phyloP scores from a whole-genome alignment of 2,329 filamentous ascomycete genomes.

The Fusarium nisikadoi region DNA sequence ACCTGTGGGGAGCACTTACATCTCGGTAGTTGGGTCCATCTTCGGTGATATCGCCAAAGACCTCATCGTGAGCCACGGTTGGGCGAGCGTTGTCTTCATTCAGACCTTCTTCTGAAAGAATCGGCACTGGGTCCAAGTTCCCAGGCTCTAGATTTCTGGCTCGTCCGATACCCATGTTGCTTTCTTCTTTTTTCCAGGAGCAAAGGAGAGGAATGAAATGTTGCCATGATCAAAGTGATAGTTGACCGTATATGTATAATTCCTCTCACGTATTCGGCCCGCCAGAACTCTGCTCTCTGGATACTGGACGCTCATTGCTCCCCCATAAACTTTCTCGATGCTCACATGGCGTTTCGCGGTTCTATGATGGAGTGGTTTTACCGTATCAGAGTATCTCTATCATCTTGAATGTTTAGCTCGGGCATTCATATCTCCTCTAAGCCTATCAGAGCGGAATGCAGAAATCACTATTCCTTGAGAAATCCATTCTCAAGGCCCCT shows the following conservation, averaged over 20 bases:
- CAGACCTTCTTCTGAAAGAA: background rate
- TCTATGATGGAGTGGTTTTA: background rate
- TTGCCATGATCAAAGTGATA: background rate
- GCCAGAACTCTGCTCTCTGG: background rate
- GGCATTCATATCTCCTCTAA: background rate
- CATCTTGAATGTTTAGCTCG: background rate
- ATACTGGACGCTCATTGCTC: background rate
- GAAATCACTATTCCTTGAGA: background rate
- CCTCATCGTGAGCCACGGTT: constrained; percentile 40
- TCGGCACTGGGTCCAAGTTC: background rate
- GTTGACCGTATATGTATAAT: background rate
- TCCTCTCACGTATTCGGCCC: background rate
- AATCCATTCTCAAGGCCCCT: background rate
- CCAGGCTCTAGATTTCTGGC: background rate
- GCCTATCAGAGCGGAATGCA: background rate
- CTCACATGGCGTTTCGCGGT: background rate
- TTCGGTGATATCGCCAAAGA: constrained; percentile 46
- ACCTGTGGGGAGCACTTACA: constrained; percentile 25
- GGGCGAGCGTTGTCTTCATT: background rate
- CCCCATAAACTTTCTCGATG: background rate
- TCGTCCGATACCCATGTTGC: background rate
- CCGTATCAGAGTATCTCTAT: background rate
- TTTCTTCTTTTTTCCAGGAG: background rate
- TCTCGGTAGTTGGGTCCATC: constrained; percentile 47
- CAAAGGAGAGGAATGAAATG: background rate